Percentiles rank a stretch among this genome's conserved stretches.
Conservation (phyloP, 2,329 filamentous ascomycete species). For the Colletotrichum tabaci region DNA sequence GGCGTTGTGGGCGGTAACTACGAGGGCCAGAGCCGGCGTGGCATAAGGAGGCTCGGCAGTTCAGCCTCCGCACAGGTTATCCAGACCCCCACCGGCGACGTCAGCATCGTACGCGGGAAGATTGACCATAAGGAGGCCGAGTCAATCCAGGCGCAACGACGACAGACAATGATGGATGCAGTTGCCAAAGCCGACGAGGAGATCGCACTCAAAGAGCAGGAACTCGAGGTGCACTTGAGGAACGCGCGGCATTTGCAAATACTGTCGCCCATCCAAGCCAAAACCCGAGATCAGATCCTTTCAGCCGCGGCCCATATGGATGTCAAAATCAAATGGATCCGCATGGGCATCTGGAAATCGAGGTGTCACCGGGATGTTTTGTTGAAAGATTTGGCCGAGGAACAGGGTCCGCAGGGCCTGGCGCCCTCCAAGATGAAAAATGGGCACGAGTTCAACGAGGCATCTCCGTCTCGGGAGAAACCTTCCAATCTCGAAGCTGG, state of each 20-base stretch:
- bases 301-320: conserved; percentile 86
- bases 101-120: conserved; percentile 79
- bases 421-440: conserved; percentile 21
- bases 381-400: conserved; percentile 87
- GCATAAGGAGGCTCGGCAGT: conserved; percentile 78
- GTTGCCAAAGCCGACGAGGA: conserved; percentile 88
- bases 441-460: conserved; percentile 27
- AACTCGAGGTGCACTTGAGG: conserved; percentile 85
- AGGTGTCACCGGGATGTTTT: conserved; percentile 94
- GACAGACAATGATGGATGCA: conserved; percentile 86
- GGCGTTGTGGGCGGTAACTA: conserved; percentile 89
- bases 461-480: conserved; percentile 34
- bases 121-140: conserved; percentile 88
- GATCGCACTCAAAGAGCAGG: conserved; percentile 79
- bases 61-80: conserved; percentile 73
- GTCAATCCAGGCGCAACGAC: conserved; percentile 86
- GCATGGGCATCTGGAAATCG: conserved; percentile 92
- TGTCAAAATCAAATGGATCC: conserved; percentile 92
- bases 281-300: conserved; percentile 89
- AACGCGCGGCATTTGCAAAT: conserved; percentile 93
- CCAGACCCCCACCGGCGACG: conserved; percentile 80
- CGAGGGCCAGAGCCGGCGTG: conserved; percentile 83
- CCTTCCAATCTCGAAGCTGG: conserved; percentile 27
- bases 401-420: conserved; percentile 29
- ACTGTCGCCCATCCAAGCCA: conserved; percentile 90